Base-by-base conservation (phyloP, 2,329 filamentous ascomycete genomes). In the Domatiomyces catenatus region DNA sequence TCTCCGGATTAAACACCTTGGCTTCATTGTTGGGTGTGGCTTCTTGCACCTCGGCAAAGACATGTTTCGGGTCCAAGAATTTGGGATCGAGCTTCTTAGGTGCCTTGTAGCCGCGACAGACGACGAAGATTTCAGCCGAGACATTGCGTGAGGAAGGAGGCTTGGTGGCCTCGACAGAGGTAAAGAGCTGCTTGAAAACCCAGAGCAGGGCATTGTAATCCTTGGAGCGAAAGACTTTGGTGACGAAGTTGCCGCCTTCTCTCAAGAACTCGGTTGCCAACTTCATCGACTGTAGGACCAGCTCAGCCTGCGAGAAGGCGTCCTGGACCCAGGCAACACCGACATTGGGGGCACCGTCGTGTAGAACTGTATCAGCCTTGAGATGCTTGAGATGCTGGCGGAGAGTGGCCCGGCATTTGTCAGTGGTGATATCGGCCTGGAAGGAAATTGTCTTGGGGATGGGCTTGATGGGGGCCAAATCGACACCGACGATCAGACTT, bases 301-400 rank as follows among this genome's bases (percentile, higher is more conserved):
- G 73, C 69, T 96, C 90, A 52, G 90, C 92, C 69, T 98, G 92
- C 55, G 90, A 90, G 76, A 94, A 98, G 44, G 92, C 92, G 73
- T 98, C 92, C 70, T 98, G 92, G 44, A 89, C 84, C 92, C 92
- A 98, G 0, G 92, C 89, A 0, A 88, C 90, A 80, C 92, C 92
- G 52, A 98, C 92, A 62, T 98, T 98, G 46, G 92, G 92, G 1
- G 92, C 92, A 69, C 92, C 92, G 66, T 98, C 92, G 70, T 98
- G 92, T 42, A 98, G 74, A 4, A 98, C 92, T 0, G 85, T 87
- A 65, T 98, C 92, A 18, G 86, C 89, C 67, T 96, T 96, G 84
- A 87, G 90, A 8, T 86, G 89, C 71, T 96, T 96, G 47, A 98
- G 71, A 63, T 98, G 89, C 52, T 83, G 78, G 62, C 88, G 76